Evolutionary conservation across 1,284 basidiomycete species (phyloP).

Genomic region (Microbotryomycetes sp.): DNA sequence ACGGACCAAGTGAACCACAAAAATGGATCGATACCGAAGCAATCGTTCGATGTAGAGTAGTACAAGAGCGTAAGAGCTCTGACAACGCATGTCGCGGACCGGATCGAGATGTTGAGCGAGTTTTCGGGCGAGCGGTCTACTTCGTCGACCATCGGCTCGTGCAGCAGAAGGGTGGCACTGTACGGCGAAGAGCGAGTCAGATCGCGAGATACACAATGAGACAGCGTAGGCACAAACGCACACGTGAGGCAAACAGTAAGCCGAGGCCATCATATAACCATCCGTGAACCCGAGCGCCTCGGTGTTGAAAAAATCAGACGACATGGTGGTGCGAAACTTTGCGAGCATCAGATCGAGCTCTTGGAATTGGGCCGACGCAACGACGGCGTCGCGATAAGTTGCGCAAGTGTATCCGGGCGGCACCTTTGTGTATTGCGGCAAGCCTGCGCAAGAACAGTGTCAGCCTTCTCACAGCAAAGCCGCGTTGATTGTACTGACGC

Average conservation of each 20-base stretch:
- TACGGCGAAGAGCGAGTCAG: background rate
- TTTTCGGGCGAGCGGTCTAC: constrained; percentile 15
- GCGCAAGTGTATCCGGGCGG: constrained; percentile 5
- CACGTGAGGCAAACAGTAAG: constrained; percentile 28
- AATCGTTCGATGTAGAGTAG: constrained; percentile 13
- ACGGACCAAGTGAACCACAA: constrained; percentile 15
- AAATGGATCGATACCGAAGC: constrained; percentile 24
- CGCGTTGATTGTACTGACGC: constrained; percentile 1
- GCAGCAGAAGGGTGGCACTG: constrained; percentile 29
- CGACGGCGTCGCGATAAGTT: background rate
- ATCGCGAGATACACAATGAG: background rate
- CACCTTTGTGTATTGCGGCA: constrained; percentile 11
- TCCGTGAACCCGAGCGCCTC: constrained; percentile 18
- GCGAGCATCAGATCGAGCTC: constrained; percentile 23
- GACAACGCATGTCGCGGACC: constrained; percentile 26
- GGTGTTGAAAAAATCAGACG: constrained; percentile 12
- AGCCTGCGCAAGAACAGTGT: background rate
- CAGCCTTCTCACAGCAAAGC: background rate
- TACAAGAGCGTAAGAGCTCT: constrained; percentile 22
- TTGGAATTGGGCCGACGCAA: constrained; percentile 14
- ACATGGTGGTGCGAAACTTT: constrained; percentile 15
- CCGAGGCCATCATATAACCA: constrained; percentile 14
- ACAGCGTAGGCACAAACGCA: background rate
- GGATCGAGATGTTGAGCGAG: constrained; percentile 15
- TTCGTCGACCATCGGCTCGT: constrained; percentile 22